A percentile compares a stretch with the other conserved stretches of the same genome.
These are phyloP conservation scores for Notholithocarpus densiflorus DNA, from an alignment of 306 rosid genomes.

Conservation along the genomic window DNA sequence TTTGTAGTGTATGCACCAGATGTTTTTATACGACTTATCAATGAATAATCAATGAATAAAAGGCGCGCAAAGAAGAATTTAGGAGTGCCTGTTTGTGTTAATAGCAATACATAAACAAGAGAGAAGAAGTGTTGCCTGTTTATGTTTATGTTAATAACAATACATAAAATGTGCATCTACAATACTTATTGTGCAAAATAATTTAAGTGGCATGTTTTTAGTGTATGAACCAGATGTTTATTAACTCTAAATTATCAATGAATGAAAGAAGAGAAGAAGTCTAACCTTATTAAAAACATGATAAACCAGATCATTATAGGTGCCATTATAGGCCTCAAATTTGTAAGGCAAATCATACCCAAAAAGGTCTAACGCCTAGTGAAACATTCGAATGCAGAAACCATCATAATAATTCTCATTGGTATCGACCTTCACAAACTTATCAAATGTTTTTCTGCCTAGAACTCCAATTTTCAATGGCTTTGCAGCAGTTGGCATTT, in stretches of 20 bases:
- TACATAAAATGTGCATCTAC: too few relatives aligned
- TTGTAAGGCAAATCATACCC: conserved; percentile 43
- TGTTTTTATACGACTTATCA: too few relatives aligned
- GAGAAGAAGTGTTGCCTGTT: too few relatives aligned
- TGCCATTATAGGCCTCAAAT: conserved; percentile 26
- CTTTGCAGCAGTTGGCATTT: conserved; percentile 40
- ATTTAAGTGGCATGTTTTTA: neutral
- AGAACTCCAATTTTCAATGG: conserved; percentile 62
- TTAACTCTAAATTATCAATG: too few relatives aligned
- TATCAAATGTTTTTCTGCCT: conserved; percentile 42
- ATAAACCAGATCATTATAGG: conserved; percentile 44
- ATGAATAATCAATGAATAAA: too few relatives aligned
- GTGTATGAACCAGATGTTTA: too few relatives aligned
- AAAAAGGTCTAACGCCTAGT: conserved; percentile 23
- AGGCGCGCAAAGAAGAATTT: too few relatives aligned
- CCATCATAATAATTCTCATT: conserved; percentile 30
- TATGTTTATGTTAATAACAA: too few relatives aligned
- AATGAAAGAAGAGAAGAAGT: neutral
- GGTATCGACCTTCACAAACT: conserved; percentile 50
- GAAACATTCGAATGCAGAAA: conserved; percentile 52
- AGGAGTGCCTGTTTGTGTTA: too few relatives aligned
- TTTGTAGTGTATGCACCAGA: too few relatives aligned
- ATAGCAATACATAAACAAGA: too few relatives aligned
- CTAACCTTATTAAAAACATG: conserved; percentile 55
- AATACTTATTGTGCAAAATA: too few relatives aligned